Conservation (phyloP, 345 rosid genomes). For the Psidium friedrichsthalianum region DNA sequence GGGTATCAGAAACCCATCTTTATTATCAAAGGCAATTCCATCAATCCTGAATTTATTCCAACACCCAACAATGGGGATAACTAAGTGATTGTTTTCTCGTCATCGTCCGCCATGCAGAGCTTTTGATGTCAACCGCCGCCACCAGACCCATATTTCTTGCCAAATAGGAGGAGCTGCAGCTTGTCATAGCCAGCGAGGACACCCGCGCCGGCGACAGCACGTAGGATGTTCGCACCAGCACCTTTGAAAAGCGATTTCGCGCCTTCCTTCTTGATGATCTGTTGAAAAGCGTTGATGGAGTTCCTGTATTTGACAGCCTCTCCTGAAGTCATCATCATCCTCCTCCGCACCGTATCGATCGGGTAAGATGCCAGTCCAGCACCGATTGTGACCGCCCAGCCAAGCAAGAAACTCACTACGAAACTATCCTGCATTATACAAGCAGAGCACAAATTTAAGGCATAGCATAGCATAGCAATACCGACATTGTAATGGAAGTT, state of each 20-base stretch:
- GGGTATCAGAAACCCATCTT: background rate
- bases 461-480: background rate
- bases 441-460: background rate
- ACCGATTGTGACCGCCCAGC: slow-evolving; percentile 76
- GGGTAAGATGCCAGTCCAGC: slow-evolving; percentile 83
- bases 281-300: slow-evolving; percentile 56
- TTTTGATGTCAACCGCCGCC: slow-evolving; percentile 15
- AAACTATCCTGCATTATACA: slow-evolving; percentile 49
- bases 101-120: background rate
- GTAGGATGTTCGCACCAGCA: slow-evolving; percentile 85
- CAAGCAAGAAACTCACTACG: slow-evolving; percentile 70
- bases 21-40: background rate
- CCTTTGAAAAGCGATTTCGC: slow-evolving; percentile 77
- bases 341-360: slow-evolving; percentile 76
- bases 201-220: slow-evolving; percentile 94
- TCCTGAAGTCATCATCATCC: slow-evolving; percentile 98
- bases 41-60: background rate
- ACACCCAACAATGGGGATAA: background rate
- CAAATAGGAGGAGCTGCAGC: slow-evolving; percentile 65
- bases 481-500: background rate
- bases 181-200: slow-evolving; percentile 85
- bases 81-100: background rate
- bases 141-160: slow-evolving; percentile 80
- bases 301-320: slow-evolving; percentile 85
- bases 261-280: slow-evolving; percentile 72